Conservation (phyloP, 805 yeast genomes). For the Hanseniaspora guilliermondii region DNA sequence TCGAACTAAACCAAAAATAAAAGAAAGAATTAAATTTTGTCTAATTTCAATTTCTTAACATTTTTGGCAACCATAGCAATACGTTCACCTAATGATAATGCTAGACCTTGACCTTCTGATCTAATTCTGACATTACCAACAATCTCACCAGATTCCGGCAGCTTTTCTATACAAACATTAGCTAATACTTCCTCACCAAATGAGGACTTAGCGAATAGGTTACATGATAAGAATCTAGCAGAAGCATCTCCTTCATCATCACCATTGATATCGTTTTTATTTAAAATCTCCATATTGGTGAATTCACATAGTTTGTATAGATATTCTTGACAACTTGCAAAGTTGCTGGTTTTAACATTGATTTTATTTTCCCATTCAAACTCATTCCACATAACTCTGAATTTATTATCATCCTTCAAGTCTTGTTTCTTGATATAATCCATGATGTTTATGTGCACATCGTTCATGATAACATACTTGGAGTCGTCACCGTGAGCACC, state of each 20-base stretch:
- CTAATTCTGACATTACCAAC: conserved; percentile 93
- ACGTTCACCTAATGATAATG: conserved; percentile 85
- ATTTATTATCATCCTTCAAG: conserved; percentile 64
- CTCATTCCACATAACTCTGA: conserved; percentile 98
- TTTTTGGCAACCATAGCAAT: conserved; percentile 72
- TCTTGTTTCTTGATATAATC: conserved; percentile 94
- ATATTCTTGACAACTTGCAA: conserved; percentile 54
- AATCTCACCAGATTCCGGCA: conserved; percentile 51
- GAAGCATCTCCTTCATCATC: conserved; percentile 52
- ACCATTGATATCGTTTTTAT: conserved; percentile 79
- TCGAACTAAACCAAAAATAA: not conserved
- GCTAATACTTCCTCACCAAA: conserved; percentile 98
- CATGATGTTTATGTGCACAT: conserved; percentile 91
- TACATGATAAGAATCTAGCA: conserved; percentile 68
- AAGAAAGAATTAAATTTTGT: conserved; percentile 22
- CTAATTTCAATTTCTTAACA: conserved; percentile 30
- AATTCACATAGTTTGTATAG: conserved; percentile 54
- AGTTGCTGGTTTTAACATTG: conserved; percentile 59
- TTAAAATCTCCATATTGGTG: conserved; percentile 88
- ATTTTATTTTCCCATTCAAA: conserved; percentile 99
- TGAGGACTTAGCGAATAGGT: conserved; percentile 78
- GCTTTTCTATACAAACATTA: conserved; percentile 82
- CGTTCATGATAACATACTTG: conserved; percentile 82
- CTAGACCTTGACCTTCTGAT: conserved; percentile 95
- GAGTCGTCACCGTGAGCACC: conserved; percentile 87